A percentile compares a stretch with the other conserved stretches of the same genome.
phyloP scores from a whole-genome alignment of 2,329 filamentous ascomycete species.

The Alternaria sp. region DNA sequence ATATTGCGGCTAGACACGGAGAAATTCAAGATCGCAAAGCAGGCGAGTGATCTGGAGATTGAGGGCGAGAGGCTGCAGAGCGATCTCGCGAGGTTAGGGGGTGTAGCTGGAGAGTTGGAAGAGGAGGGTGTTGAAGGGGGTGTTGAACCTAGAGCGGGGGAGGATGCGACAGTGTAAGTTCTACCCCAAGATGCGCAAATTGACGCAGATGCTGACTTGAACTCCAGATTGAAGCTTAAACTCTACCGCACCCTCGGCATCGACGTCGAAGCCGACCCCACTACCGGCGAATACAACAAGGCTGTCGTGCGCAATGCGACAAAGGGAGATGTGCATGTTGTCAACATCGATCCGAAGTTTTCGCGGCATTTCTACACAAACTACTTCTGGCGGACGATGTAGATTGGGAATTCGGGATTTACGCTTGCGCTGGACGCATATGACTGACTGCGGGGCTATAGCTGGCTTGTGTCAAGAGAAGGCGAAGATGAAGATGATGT shows the following conservation, averaged over 20 bases:
- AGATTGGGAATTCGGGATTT: neutral
- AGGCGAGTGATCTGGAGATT: constrained; percentile 85
- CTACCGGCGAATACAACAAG: constrained; percentile 80
- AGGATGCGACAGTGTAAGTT: constrained; percentile 58
- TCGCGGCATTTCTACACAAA: constrained; percentile 92
- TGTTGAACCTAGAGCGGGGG: constrained; percentile 57
- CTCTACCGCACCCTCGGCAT: constrained; percentile 92
- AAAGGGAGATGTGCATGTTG: constrained; percentile 91
- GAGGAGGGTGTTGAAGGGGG: constrained; percentile 83
- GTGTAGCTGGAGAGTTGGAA: constrained; percentile 81
- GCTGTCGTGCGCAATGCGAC: constrained; percentile 84
- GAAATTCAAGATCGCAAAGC: constrained; percentile 94
- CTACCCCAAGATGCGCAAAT: neutral
- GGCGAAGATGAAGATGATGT: no score
- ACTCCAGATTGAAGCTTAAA: constrained; percentile 75
- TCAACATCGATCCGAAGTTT: constrained; percentile 93
- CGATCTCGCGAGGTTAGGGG: constrained; percentile 76
- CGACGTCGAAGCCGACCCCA: constrained; percentile 78
- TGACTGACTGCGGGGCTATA: no score
- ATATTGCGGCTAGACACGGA: constrained; percentile 89
- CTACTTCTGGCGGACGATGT: constrained; percentile 93
- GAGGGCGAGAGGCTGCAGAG: constrained; percentile 90
- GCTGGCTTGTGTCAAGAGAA: no score
- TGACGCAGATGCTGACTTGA: neutral
- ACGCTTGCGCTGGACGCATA: neutral